Evolutionary conservation across 2,329 filamentous ascomycete species (phyloP), one percentile per base, ranked within the genome.

Genomic region (Dothideomycetes sp.): DNA sequence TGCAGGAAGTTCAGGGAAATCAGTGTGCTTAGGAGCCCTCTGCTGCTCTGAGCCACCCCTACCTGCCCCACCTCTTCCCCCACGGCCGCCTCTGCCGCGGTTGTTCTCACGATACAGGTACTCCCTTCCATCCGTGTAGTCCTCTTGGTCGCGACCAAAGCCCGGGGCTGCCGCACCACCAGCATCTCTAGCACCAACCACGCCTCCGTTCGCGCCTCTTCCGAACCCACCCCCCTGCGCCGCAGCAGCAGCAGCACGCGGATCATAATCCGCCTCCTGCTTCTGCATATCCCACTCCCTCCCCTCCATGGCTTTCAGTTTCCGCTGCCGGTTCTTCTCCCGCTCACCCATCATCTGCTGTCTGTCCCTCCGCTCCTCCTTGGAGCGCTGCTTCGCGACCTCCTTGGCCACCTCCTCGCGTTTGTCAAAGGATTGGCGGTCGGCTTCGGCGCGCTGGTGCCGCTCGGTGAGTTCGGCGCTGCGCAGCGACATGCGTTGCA

Each of bases 381-480:
- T 67, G 41, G 70, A 62, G 41, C 56, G 53, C 47, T 62, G 57
- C 9, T 56, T 53, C 12, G 59, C 55, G 9, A 74, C 60, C 24
- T 72, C 70, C 16, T 69, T 68, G 1, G 74, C 70, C 8, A 74
- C 60, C 24, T 72, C 70, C 52, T 82, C 78, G n/a, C 77, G 68
- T 42, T 77, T 69, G 31, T 76, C 68, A 53, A 79, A 81, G 0
- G 70, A 72, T 3, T 75, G 76, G 39, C 73, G 69, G 47, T 83
- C 79, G n/a, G 75, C 76, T 60, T 81, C 74, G n/a, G 77, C 76
- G 18, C 76, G 69, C 1, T 72, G 73, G 52, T 82, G 76, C 0
- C 75, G 74, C 7, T 73, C 75, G 7, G 69, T 66, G 11, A 75
- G 65, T 36, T 72, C 67, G 4, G 70, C 72, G 38, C 79, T 80